A percentile compares a stretch with the other conserved stretches of the same genome.
phyloP scores from a whole-genome alignment of 1,139 yeast genomes.

The Scheffersomyces cryptocercus region DNA sequence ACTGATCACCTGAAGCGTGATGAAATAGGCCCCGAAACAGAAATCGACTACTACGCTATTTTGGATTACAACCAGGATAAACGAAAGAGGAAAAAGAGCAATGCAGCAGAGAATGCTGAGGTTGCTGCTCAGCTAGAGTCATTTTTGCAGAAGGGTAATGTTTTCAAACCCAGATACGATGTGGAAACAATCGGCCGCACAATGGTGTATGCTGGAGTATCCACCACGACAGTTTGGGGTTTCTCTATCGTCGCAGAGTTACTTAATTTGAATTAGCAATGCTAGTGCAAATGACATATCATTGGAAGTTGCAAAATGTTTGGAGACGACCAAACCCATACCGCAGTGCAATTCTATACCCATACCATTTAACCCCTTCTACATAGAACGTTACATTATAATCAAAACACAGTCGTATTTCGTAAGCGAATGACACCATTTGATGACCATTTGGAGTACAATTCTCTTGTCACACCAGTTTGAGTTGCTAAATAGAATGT shows the following conservation, averaged over 20 bases:
- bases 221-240: conserved; percentile 49
- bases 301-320: background rate
- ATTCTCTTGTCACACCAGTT: too few species aligned
- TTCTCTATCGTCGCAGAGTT: conserved; percentile 28
- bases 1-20: conserved; percentile 27
- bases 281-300: background rate
- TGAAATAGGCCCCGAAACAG: conserved; percentile 40
- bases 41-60: conserved; percentile 46
- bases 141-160: conserved; percentile 33
- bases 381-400: background rate
- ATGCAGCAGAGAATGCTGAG: conserved; percentile 3
- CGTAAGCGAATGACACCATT: too few species aligned
- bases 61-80: conserved; percentile 28
- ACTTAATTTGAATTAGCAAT: conserved; percentile 10
- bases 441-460: too few species aligned
- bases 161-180: conserved; percentile 60
- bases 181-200: conserved; percentile 74
- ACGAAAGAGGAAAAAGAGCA: conserved; percentile 1
- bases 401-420: background rate
- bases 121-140: conserved; percentile 7
- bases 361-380: background rate
- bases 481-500: too few species aligned
- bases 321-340: too few species aligned
- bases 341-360: too few species aligned
- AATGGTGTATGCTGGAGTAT: conserved; percentile 73